phyloP scores from a whole-genome alignment of 179 eudicot species.

The Beta macrorhiza region DNA sequence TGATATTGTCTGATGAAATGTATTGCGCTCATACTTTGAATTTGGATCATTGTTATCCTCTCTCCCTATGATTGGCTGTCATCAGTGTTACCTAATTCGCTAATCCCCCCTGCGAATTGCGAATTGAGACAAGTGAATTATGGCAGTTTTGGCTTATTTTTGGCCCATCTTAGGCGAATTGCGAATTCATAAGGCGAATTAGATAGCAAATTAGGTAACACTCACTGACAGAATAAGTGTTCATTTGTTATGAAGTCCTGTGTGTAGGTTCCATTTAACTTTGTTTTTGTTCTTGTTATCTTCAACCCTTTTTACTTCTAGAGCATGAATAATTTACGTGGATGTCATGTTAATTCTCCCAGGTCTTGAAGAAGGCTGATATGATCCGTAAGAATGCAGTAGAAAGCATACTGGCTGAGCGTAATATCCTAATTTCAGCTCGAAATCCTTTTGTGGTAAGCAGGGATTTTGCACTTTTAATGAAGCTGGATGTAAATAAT shows the following conservation, averaged over 20 bases:
- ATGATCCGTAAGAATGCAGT: constrained; percentile 98
- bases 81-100: too few relatives aligned
- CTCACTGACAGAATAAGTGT: neutral
- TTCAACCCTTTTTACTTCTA: neutral
- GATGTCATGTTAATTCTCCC: constrained; percentile 24
- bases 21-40: neutral
- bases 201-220: too few relatives aligned
- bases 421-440: constrained; percentile 84
- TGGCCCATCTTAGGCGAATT: too few relatives aligned
- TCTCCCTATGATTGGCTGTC: neutral
- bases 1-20: neutral
- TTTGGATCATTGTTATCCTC: neutral
- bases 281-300: neutral
- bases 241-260: neutral
- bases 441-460: constrained; percentile 99
- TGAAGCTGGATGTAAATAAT: constrained; percentile 17
- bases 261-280: neutral
- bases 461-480: constrained; percentile 16
- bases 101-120: too few relatives aligned
- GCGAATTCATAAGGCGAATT: too few relatives aligned
- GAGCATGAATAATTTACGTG: constrained; percentile 8
- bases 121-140: too few relatives aligned
- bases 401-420: constrained; percentile 98
- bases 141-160: too few relatives aligned
- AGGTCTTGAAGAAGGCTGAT: constrained; percentile 97